Evolutionary conservation across 2,329 filamentous ascomycete species (phyloP).

Genomic region (Didymella pinodella): DNA sequence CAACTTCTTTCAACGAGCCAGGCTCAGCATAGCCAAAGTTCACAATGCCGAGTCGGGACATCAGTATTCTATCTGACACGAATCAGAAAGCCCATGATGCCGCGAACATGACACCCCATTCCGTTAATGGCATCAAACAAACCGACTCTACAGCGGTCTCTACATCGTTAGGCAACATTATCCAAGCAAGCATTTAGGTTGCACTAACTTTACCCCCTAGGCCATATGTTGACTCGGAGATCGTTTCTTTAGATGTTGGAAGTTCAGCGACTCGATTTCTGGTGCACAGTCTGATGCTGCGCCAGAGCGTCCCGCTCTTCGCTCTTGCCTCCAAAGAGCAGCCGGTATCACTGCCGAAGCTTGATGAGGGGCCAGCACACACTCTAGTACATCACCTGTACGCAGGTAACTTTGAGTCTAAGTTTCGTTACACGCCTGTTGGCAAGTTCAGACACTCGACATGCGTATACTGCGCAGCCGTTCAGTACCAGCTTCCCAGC

Average conservation of each 20-base stretch:
- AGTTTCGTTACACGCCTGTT: not conserved
- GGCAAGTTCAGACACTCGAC: conserved; percentile 27
- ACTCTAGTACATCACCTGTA: conserved; percentile 13
- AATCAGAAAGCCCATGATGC: not conserved
- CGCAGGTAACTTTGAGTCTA: not conserved
- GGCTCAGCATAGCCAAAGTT: not conserved
- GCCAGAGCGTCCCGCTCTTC: conserved; percentile 26
- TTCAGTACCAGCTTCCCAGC: conserved; percentile 35
- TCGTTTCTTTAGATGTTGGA: conserved; percentile 29
- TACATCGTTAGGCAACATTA: not conserved
- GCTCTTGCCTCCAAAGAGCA: conserved; percentile 2
- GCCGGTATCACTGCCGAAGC: conserved; percentile 3
- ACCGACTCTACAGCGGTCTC: too few species aligned
- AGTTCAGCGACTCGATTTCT: conserved; percentile 29
- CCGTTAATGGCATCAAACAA: not conserved
- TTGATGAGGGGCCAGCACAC: conserved; percentile 1
- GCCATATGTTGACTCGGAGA: conserved; percentile 5
- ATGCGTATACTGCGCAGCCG: conserved; percentile 39
- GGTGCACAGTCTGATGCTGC: conserved; percentile 37
- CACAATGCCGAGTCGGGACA: not conserved
- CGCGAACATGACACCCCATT: not conserved
- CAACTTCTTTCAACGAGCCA: not conserved
- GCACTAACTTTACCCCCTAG: not conserved
- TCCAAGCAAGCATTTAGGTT: not conserved
- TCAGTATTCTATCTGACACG: not conserved